Evolutionary conservation across 305 asterid genomes (phyloP).

Genomic region (Lippia alba): DNA sequence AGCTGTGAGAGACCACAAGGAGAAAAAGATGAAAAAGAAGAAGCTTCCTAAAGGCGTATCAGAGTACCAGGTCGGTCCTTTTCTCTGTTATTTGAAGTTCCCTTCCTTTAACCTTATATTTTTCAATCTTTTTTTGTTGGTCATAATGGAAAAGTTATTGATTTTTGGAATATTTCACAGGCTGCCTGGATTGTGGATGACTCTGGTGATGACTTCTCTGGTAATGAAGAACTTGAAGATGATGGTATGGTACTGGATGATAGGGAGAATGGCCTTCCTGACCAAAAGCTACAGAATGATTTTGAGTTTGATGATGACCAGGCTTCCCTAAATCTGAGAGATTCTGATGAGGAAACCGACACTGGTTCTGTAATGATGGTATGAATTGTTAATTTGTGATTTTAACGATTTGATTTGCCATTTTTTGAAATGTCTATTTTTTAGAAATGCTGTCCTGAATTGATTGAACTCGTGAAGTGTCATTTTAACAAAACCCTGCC

Average conservation of each 20-base stretch:
- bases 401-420: background rate
- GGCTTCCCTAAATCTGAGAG: constrained; percentile 66
- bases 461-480: constrained; percentile 14
- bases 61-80: constrained; percentile 79
- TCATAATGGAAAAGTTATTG: constrained; percentile 14
- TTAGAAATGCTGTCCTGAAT: background rate
- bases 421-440: too few relatives aligned
- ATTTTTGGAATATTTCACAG: constrained; percentile 50
- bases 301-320: constrained; percentile 80
- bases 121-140: constrained; percentile 1
- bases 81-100: constrained; percentile 27
- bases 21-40: constrained; percentile 67
- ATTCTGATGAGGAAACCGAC: constrained; percentile 83
- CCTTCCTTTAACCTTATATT: background rate
- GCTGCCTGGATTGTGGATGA: constrained; percentile 97
- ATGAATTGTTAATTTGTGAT: constrained; percentile 32
- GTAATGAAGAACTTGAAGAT: constrained; percentile 66
- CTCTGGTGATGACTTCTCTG: constrained; percentile 68
- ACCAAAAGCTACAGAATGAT: constrained; percentile 46
- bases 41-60: constrained; percentile 81
- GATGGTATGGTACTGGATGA: constrained; percentile 88
- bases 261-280: constrained; percentile 49
- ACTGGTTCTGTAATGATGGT: constrained; percentile 82
- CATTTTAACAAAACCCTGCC: background rate
- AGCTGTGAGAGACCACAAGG: constrained; percentile 63